Evolutionary conservation across 1,284 basidiomycete species (phyloP), one percentile per base, ranked within the genome.

Genomic region (Papiliotrema nemorosa): DNA sequence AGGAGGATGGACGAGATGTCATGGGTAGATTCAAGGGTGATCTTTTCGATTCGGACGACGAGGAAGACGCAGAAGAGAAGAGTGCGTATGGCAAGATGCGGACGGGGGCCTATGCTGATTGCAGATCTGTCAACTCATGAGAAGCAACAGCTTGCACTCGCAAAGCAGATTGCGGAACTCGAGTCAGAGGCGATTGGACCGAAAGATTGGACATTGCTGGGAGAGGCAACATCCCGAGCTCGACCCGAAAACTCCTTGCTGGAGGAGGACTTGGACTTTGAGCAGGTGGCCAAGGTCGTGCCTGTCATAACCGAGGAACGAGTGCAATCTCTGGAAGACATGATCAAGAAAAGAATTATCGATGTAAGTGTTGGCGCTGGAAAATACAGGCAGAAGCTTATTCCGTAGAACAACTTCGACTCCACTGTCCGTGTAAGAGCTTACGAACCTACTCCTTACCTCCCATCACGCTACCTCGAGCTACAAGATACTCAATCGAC

Each of bases 251-350:
- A 98, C 75, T 89, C 89, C 22, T 78, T 97, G 16, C 80, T 99
- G 13, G 90, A 91, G 70, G 88, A 97, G 71, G 90, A 97, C 70
- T 81, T 99, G 37, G 93, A 97, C 53, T 98, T 94, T 59, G 96
- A 98, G 60, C 87, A 79, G 34, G 82, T 87, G 13, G 83, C 84
- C 76, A 97, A 94, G 75, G 79, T 85, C 16, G 86, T 87, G 0
- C 96, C 94, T 10, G 81, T 90, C 43, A 83, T 96, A 52, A 97
- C 96, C 0, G 90, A 97, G 66, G 90, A 94, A 69, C 80, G 78
- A 39, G 89, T 94, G 6, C 81, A 84, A 49, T 80, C 79, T 21
- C 79, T 99, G 26, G 96, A 98, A 74, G 90, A 90, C 44, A 80
- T 86, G 52, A 98, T 99, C 76, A 97, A 93, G 75, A 81, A 83